Evolutionary conservation across 305 asterid species (phyloP).

Genomic region (Petunia hybrid): DNA sequence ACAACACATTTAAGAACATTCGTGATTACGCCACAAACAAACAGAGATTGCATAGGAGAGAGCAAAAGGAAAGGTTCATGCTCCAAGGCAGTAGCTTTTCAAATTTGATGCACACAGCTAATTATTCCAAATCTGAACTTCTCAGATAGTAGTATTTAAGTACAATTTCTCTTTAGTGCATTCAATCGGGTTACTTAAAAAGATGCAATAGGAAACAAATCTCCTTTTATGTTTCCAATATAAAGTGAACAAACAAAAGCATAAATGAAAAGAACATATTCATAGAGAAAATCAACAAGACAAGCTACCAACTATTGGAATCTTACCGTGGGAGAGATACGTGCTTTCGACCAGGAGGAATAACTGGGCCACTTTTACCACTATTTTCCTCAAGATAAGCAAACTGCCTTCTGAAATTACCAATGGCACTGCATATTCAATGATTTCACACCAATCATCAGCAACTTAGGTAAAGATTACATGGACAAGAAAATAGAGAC

Average conservation of each 20-base stretch:
- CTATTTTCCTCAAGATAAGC: constrained; percentile 82
- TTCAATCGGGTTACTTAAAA: background rate
- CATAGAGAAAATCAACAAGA: constrained; percentile 20
- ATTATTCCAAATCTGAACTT: constrained; percentile 1
- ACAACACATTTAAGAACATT: constrained; percentile 13
- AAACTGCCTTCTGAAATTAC: constrained; percentile 87
- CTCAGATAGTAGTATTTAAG: background rate
- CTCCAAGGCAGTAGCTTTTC: constrained; percentile 1
- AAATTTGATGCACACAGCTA: background rate
- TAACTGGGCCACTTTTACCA: constrained; percentile 78
- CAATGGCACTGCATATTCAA: constrained; percentile 69
- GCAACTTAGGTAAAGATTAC: background rate
- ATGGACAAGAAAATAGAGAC: constrained; percentile 13
- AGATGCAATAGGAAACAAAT: constrained; percentile 5
- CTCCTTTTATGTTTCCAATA: background rate
- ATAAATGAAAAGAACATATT: background rate
- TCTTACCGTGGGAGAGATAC: constrained; percentile 88
- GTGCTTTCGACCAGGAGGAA: constrained; percentile 85
- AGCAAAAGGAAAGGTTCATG: background rate
- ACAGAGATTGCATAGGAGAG: constrained; percentile 9
- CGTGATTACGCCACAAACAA: background rate
- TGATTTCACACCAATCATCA: background rate
- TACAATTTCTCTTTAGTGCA: background rate
- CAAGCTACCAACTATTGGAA: constrained; percentile 1
- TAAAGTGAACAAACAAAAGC: constrained; percentile 15